Base-by-base conservation (phyloP, 2,329 filamentous ascomycete species). In the Pleomassaria siparia region DNA sequence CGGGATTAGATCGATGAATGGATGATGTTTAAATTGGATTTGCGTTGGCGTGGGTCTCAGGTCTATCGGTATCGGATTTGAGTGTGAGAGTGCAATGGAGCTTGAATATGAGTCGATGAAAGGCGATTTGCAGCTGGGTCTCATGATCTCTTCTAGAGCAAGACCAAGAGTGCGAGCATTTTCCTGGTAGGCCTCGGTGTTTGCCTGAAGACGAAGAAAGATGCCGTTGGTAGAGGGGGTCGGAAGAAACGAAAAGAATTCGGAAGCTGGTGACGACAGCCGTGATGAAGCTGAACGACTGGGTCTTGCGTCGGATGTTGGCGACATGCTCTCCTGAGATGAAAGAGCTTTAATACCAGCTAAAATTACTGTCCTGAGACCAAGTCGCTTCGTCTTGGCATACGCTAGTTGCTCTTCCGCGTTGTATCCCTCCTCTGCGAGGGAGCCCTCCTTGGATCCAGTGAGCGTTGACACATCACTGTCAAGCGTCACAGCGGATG, bases 11-110 rank as follows among this genome's bases (percentile, higher is more conserved):
- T 56, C 53, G 13, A 53, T 45, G 43, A 53, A 56, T 1, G 53
- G 46, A 30, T 56, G 50, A 35, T 56, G 53, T 12, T 40, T 42
- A 26, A 47, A 43, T 11, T 32, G 44, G 6, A 40, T 16, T 36
- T 56, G 53, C n/a, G 46, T 44, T 2, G 51, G 53, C 10, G 53
- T 56, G 7, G 53, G 51, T 11, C 43, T 32, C 2, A 56, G 49
- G 36, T 56, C 53, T 5, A 49, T 48, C 13, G 53, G 53, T 13
- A 54, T 25, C 9, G 22, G 3, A 13, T 22, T 28, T 45, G 11
- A 40, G 50, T 9, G 47, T 35, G 37, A 6, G 6, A 28, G 33
- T 6, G 35, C 2, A 12, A 12, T 30, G 18, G 16, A 26, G n/a
- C 8, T 33, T 30, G 40, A 15, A 12, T 5, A 13, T 12, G 40